Evolutionary conservation across 2,329 filamentous ascomycete species (phyloP), one percentile per base, ranked within the genome.

Genomic region (Alternaria postmessia): DNA sequence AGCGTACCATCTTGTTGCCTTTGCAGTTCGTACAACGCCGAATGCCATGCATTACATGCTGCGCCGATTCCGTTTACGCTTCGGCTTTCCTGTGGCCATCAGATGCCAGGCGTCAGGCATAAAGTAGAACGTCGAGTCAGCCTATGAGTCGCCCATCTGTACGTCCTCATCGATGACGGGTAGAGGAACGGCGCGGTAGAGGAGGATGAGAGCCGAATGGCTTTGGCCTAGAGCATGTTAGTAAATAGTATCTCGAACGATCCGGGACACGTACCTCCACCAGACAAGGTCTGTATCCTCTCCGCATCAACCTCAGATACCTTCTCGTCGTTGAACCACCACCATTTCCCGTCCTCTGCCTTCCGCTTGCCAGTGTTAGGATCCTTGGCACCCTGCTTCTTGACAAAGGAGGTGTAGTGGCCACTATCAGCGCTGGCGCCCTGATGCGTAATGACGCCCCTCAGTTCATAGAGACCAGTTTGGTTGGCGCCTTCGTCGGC

Each of bases 271-370:
- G 78, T 78, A 88, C 93, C 94, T 73, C 96, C 95, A 60, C 95
- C 96, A 51, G 93, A 87, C 52, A 99, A 85, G 4, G 89, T 91
- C 76, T 94, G 91, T 67, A 99, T 96, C 83, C 96, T 95, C 71
- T 98, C 94, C 26, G 88, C 84, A 16, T 92, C 88, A 28, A 99
- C 95, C 82, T 99, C 95, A 14, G 91, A 89, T 34, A 99, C 95
- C 82, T 93, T 96, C 76, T 99, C 94, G 73, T 99, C 95, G 79
- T 99, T 98, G 86, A 99, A 99, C 94, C 95, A 99, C 94, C 95
- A 99, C 95, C 95, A 99, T 73, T 93, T 97, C 69, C 92, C 93
- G 75, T 96, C 93, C 75, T 96, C 93, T 73, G 91, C 88, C 54
- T 87, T 88, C 72, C 88, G 84, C 82, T 93, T 92, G 67, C 92